Base-by-base conservation (phyloP, 805 yeast genomes). In the Schwanniomyces occidentalis region DNA sequence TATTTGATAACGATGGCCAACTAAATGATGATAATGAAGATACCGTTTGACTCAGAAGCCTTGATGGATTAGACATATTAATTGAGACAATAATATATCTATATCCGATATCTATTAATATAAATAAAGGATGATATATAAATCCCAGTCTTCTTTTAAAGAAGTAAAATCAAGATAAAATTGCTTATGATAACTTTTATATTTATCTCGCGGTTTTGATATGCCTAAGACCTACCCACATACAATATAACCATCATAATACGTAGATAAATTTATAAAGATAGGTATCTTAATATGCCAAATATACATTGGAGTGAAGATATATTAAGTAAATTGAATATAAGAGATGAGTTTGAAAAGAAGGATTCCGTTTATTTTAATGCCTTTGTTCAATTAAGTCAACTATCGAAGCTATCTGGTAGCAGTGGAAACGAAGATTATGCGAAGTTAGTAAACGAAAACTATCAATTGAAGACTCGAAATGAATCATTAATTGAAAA, bases 291-390 rank as follows among this genome's bases (percentile, higher is more conserved):
- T 12, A 21, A 24, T 18, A 34, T 34, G 38, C 25, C 27, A 5
- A 35, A 37, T 12, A 23, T 14, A 10, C 29, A 36, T 19, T 54
- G 63, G 63, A 42, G 33, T 18, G 51, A 49, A 7, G 56, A 52
- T 15, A 48, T 63, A 4, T 40, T 56, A 8, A 45, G 43, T 6
- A 49, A 52, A 28, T 47, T 67, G 14, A 38, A 43, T 14, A 38
- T 39, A 10, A 47, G 73, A 22, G 73, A 67, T 41, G 49, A 42
- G 16, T 35, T 52, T 15, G 69, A 66, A 45, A 48, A 57, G 42
- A 41, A 49, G 29, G 66, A 65, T 40, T 42, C 52, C 2, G 45
- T 49, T 8, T 63, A 56, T 41, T 63, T 48, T 40, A 40, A 37
- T 12, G 71, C 71, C 3, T 67, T 68, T 37, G 37, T 51, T 18